Percentiles rank a stretch among this genome's conserved stretches.
phyloP scores from a whole-genome alignment of 2,329 filamentous ascomycete species.

The Colletotrichum zoysiae region DNA sequence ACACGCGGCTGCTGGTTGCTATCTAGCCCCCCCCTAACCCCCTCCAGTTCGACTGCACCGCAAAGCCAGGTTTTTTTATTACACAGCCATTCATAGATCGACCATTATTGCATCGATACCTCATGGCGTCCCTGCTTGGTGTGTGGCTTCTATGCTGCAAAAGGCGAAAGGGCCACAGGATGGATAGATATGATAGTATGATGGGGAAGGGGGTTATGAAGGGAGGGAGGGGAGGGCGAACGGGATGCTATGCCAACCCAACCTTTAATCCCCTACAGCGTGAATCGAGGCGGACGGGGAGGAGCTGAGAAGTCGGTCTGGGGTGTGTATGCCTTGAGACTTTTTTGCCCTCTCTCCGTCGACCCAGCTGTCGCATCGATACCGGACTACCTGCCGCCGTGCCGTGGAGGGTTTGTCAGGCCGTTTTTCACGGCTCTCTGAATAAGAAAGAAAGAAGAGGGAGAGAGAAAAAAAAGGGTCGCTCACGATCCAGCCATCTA shows the following conservation, averaged over 20 bases:
- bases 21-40: not conserved
- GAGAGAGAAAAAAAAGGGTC: too few species aligned
- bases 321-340: not conserved
- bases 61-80: not conserved
- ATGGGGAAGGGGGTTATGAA: too few species aligned
- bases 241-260: constrained; percentile 2
- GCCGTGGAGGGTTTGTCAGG: not conserved
- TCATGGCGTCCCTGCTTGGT: constrained; percentile 17
- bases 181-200: not conserved
- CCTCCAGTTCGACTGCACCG: constrained; percentile 11
- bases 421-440: not conserved
- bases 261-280: not conserved
- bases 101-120: constrained; percentile 2
- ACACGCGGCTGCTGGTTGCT: not conserved
- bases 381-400: not conserved
- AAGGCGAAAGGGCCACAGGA: not conserved
- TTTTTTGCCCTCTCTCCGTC: not conserved
- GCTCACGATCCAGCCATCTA: not conserved
- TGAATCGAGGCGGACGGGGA: not conserved
- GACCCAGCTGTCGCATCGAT: not conserved
- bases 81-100: not conserved
- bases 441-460: too few species aligned
- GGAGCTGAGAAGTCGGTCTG: constrained; percentile 6
- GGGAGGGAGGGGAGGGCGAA: not conserved
- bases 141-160: not conserved